These are phyloP conservation scores for Aspergillus puulaauensis DNA, from an alignment of 2,329 filamentous ascomycete species.

Conservation along the genomic window DNA sequence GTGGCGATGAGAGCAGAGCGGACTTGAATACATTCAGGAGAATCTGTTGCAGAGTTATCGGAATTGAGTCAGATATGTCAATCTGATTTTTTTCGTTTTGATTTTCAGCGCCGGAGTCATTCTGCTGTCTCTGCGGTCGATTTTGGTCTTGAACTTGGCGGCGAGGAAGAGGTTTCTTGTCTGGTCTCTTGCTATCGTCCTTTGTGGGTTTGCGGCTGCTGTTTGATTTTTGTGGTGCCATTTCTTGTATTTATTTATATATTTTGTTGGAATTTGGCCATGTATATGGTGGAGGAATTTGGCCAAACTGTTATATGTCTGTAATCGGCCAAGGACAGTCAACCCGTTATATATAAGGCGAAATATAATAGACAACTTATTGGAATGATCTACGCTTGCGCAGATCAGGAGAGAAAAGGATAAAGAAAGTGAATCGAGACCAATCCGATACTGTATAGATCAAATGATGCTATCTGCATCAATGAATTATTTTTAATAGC, in stretches of 20 bases:
- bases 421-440: not conserved
- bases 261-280: not conserved
- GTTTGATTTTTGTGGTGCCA: slow-evolving; percentile 10
- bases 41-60: slow-evolving; percentile 62
- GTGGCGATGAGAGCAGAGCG: slow-evolving; percentile 56
- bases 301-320: not conserved
- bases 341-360: not conserved
- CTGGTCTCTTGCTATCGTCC: slow-evolving; percentile 6
- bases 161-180: slow-evolving; percentile 12
- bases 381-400: not conserved
- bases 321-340: not conserved
- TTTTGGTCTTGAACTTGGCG: not conserved
- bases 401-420: not conserved
- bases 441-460: not conserved
- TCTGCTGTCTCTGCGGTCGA: not conserved
- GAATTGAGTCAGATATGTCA: slow-evolving; percentile 38
- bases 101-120: not conserved
- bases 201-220: slow-evolving; percentile 3
- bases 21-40: slow-evolving; percentile 72
- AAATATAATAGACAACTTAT: not conserved
- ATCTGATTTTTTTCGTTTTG: slow-evolving; percentile 9
- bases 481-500: not conserved
- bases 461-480: no score
- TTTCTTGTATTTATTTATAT: not conserved
- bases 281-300: not conserved